phyloP scores from a whole-genome alignment of 2,329 filamentous ascomycete genomes.

The Epichloe festucae region DNA sequence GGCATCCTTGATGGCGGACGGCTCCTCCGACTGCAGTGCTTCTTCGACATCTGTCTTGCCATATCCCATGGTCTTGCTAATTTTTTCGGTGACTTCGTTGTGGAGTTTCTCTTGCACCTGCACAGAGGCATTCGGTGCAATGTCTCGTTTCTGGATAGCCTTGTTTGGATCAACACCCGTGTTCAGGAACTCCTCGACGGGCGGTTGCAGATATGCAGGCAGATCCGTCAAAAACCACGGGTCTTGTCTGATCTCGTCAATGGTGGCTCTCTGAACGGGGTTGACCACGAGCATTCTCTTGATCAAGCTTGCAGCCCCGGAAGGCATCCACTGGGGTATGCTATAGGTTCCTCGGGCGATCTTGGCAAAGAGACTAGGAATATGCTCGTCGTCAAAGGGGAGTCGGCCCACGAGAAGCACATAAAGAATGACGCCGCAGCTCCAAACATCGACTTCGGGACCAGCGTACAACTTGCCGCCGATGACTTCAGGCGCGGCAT shows the following conservation, averaged over 20 bases:
- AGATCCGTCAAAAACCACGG: slow-evolving; percentile 88
- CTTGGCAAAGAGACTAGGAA: slow-evolving; percentile 93
- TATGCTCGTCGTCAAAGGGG: slow-evolving; percentile 99
- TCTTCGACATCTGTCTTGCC: slow-evolving; percentile 90
- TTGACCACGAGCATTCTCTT: slow-evolving; percentile 92
- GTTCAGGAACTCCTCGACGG: slow-evolving; percentile 83
- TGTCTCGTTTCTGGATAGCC: slow-evolving; percentile 69
- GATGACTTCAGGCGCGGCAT: slow-evolving; percentile 94
- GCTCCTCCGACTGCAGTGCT: slow-evolving; percentile 79
- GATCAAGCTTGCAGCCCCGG: slow-evolving; percentile 70
- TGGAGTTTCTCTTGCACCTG: slow-evolving; percentile 83
- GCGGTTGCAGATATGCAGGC: slow-evolving; percentile 73
- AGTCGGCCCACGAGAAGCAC: slow-evolving; percentile 70
- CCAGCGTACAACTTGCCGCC: slow-evolving; percentile 95
- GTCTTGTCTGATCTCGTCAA: slow-evolving; percentile 84
- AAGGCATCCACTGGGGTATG: slow-evolving; percentile 80
- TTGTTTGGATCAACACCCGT: slow-evolving; percentile 90
- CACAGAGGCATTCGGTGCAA: slow-evolving; percentile 65
- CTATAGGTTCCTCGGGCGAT: slow-evolving; percentile 90
- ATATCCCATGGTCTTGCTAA: slow-evolving; percentile 97
- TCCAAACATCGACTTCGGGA: slow-evolving; percentile 98
- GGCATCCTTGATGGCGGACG: slow-evolving; percentile 95
- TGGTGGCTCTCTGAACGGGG: slow-evolving; percentile 84
- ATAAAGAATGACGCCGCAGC: slow-evolving; percentile 82
- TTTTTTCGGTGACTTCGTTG: slow-evolving; percentile 83